Evolutionary conservation across 441 rosid genomes (phyloP), one percentile per base, ranked within the genome.

Genomic region (Isatis lusitanica): DNA sequence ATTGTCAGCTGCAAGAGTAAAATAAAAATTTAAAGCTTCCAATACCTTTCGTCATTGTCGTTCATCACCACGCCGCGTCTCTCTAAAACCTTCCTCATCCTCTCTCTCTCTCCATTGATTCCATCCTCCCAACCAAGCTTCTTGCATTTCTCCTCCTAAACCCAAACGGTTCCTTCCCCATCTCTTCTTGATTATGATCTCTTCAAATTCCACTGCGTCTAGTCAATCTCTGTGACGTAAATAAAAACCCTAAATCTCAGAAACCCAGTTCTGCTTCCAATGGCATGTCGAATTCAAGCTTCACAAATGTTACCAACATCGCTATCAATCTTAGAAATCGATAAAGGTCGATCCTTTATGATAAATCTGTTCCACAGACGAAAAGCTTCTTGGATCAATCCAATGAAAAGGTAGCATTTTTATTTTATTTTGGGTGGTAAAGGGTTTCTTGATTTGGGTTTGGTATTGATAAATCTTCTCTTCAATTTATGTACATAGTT

Each of bases 271-370:
- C 2, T 40, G 9, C 11, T 33, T 72, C 39, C 70, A 44, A 88
- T 92, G 97, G 90, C 88, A 40, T 82, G 80, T 75, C 84, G 67
- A 63, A 70, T 74, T 72, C 86, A 85, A 76, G 75, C 79, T 52
- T 68, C 77, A 61, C 61, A 51, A 61, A 39, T 82, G 70, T 82
- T 63, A 24, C 35, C 55, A 18, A 38, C 85, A 44, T 72, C 87
- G 66, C 63, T 81, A 33, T 72, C 67, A 15, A 40, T 70, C 50
- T 15, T 66, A 59, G 87, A 79, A 79, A 78, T 66, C 39, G 85
- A 83, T 51, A 65, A 74, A 35, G 86, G 48, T 65, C 73, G 46
- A 39, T 31, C 77, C 58, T 79, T 75, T 28, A 77, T 82, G 63
- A 64, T 82, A 53, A 74, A 63, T 78, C 52, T 63, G 13, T 47